Evolutionary conservation across 2,329 filamentous ascomycete genomes (phyloP).

Genomic region (Chrysoporthe puriensis): DNA sequence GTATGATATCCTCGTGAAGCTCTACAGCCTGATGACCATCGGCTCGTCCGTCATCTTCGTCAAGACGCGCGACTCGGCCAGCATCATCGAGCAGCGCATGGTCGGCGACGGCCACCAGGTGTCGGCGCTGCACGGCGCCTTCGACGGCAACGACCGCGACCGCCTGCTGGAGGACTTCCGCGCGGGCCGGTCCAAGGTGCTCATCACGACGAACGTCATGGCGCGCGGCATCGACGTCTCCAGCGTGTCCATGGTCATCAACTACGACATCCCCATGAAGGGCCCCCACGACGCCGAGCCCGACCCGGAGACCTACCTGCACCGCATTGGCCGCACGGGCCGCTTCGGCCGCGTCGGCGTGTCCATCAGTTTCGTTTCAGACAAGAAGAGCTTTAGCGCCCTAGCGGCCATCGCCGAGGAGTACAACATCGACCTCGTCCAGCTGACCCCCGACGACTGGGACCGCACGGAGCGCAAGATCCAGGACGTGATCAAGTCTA

Average conservation of each 20-base stretch:
- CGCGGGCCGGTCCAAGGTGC: slow-evolving; percentile 84
- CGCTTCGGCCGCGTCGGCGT: slow-evolving; percentile 97
- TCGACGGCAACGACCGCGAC: slow-evolving; percentile 84
- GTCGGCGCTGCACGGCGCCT: slow-evolving; percentile 83
- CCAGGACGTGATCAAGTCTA: slow-evolving; percentile 78
- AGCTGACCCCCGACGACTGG: slow-evolving; percentile 86
- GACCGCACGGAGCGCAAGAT: slow-evolving; percentile 84
- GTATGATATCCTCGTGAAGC: slow-evolving; percentile 84
- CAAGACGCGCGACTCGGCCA: slow-evolving; percentile 85
- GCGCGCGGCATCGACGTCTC: slow-evolving; percentile 92
- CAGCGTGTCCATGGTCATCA: slow-evolving; percentile 96
- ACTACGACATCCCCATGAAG: slow-evolving; percentile 86
- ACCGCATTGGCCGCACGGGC: slow-evolving; percentile 95
- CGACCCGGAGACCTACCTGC: slow-evolving; percentile 94
- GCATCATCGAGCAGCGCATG: slow-evolving; percentile 85
- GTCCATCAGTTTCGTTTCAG: slow-evolving; percentile 91
- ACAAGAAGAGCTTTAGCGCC: slow-evolving; percentile 78
- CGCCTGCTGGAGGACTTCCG: slow-evolving; percentile 85
- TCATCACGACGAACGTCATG: slow-evolving; percentile 96
- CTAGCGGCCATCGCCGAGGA: slow-evolving; percentile 78
- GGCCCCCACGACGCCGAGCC: slow-evolving; percentile 77
- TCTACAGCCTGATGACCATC: slow-evolving; percentile 95
- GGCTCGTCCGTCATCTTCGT: slow-evolving; percentile 98
- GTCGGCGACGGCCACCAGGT: slow-evolving; percentile 87
- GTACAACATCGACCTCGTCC: slow-evolving; percentile 80